Conservation (phyloP, 306 rosid genomes). For the Vigna mungo region DNA sequence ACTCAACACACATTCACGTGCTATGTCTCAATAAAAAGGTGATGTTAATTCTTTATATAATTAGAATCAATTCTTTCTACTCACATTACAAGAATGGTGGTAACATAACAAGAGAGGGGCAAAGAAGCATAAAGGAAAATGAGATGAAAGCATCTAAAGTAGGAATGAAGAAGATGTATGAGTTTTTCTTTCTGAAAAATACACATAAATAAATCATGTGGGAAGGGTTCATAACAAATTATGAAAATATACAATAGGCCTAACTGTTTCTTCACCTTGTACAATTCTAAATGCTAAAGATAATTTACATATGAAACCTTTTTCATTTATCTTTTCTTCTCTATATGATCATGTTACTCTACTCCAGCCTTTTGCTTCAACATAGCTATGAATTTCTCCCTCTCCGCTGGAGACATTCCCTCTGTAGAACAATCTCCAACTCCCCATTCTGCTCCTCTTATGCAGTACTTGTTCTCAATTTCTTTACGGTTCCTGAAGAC, state of each 20-base stretch:
- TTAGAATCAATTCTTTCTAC: too few relatives aligned
- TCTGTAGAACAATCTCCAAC: constrained; percentile 92
- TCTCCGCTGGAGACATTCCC: constrained; percentile 76
- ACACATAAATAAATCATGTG: constrained; percentile 24
- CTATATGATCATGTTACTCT: constrained; percentile 45
- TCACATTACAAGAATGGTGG: background rate
- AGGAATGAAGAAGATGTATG: background rate
- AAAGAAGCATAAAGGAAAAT: background rate
- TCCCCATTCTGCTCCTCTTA: constrained; percentile 97
- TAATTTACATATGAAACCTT: constrained; percentile 6
- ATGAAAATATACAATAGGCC: constrained; percentile 29
- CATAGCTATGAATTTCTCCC: constrained; percentile 73
- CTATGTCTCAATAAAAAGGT: background rate
- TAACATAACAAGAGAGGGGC: background rate
- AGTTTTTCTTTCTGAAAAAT: constrained; percentile 18
- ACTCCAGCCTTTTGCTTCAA: constrained; percentile 74
- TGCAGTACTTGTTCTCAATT: constrained; percentile 79
- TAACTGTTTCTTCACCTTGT: constrained; percentile 17
- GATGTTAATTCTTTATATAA: too few relatives aligned
- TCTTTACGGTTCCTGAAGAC: constrained; percentile 68
- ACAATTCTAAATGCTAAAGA: constrained; percentile 32
- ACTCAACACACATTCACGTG: background rate
- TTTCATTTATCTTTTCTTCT: background rate
- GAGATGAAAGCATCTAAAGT: background rate
- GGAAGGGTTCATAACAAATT: constrained; percentile 10